Conservation (phyloP, 2,329 filamentous ascomycete genomes). For the Aspergillus fischeri region DNA sequence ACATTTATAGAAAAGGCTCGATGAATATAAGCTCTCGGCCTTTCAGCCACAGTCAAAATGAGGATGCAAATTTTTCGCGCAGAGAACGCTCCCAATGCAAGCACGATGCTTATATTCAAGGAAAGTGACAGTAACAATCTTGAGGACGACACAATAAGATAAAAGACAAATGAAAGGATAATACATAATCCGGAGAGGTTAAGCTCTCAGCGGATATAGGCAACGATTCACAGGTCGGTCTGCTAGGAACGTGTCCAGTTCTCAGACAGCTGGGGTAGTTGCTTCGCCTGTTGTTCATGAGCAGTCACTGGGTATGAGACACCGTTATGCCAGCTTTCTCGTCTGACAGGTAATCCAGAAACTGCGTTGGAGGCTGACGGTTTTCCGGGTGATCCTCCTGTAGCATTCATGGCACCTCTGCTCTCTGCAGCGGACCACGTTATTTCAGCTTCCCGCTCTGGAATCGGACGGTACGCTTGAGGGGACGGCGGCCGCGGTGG, state of each 20-base stretch:
- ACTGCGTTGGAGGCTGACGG: neutral
- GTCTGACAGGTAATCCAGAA: neutral
- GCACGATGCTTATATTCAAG: neutral
- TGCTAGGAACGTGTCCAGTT: slow-evolving; percentile 13
- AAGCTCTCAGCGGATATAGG: neutral
- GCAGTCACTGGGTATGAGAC: neutral
- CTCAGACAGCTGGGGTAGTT: slow-evolving; percentile 12
- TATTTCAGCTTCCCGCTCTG: slow-evolving; percentile 9
- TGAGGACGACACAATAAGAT: neutral
- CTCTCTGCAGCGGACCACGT: slow-evolving; percentile 9
- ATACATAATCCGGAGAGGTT: neutral
- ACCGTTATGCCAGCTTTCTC: neutral
- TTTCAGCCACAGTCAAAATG: neutral
- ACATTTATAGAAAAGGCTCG: neutral
- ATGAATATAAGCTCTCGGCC: too few relatives aligned
- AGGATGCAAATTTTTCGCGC: neutral
- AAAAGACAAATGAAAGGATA: neutral
- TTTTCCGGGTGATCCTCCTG: neutral
- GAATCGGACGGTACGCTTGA: slow-evolving; percentile 7
- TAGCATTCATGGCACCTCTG: neutral
- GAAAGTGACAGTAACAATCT: neutral
- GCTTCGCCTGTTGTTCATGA: slow-evolving; percentile 10
- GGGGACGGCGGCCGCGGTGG: slow-evolving; percentile 31
- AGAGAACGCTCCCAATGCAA: neutral
- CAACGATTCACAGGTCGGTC: neutral